phyloP scores from a whole-genome alignment of 345 rosid species.

The Gossypium sturtianum region DNA sequence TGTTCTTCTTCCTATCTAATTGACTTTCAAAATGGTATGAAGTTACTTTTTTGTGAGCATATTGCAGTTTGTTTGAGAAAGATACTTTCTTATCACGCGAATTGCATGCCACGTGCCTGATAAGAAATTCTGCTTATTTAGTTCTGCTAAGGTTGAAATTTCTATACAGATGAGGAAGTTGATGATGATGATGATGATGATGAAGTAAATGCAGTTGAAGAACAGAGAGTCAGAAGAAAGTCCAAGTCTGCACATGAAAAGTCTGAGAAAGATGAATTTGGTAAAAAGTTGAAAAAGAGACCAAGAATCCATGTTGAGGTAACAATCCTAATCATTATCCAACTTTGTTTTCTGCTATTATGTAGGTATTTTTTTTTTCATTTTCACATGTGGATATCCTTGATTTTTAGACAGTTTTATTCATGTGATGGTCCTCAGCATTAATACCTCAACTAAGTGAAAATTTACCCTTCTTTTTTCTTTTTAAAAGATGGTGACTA shows the following conservation, averaged over 20 bases:
- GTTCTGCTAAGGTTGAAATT: background rate
- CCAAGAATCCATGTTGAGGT: slow-evolving; percentile 79
- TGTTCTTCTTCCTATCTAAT: background rate
- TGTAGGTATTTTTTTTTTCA: background rate
- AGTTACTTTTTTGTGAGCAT: background rate
- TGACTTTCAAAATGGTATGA: background rate
- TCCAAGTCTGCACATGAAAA: slow-evolving; percentile 29
- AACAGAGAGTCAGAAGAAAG: slow-evolving; percentile 34
- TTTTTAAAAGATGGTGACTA: background rate
- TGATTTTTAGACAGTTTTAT: background rate
- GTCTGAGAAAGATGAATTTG: slow-evolving; percentile 36
- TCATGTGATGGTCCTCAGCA: background rate
- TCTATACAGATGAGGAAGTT: slow-evolving; percentile 23
- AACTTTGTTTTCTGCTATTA: background rate
- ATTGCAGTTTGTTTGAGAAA: background rate
- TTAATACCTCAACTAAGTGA: background rate
- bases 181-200: slow-evolving; percentile 37
- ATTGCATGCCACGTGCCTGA: background rate
- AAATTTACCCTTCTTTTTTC: background rate
- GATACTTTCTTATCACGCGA: background rate
- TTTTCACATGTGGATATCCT: background rate
- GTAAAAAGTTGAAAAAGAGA: slow-evolving; percentile 57
- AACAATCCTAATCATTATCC: slow-evolving; percentile 19
- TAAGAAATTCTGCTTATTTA: background rate
- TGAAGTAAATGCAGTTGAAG: slow-evolving; percentile 31